Conservation (phyloP, 148 eudicot species). For the Camellia granthamiana region DNA sequence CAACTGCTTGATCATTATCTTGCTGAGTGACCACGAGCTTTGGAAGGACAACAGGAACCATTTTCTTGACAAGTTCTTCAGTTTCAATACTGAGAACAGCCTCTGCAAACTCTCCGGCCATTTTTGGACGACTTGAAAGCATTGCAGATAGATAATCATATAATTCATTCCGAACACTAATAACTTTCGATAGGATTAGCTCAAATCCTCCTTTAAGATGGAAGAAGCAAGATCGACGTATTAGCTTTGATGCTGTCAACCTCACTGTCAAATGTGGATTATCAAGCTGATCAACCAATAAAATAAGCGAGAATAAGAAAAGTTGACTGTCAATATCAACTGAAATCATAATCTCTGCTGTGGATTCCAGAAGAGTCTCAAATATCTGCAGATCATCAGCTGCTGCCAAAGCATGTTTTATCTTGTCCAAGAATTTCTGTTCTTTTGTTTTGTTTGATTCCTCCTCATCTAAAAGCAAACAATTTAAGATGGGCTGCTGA, state of each 20-base stretch:
- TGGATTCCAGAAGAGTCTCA: conserved; percentile 70
- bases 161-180: conserved; percentile 56
- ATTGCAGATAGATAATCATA: conserved; percentile 67
- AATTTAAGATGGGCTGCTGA: conserved; percentile 44
- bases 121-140: conserved; percentile 55
- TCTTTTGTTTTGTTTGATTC: conserved; percentile 40
- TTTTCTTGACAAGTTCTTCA: conserved; percentile 60
- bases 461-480: conserved; percentile 54
- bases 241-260: conserved; percentile 68
- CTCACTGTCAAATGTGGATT: conserved; percentile 62
- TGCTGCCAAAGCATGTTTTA: conserved; percentile 61
- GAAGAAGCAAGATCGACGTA: conserved; percentile 56
- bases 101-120: conserved; percentile 84
- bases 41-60: conserved; percentile 90
- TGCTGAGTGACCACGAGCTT: conserved; percentile 68
- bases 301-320: conserved; percentile 60
- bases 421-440: conserved; percentile 58
- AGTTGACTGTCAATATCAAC: conserved; percentile 61
- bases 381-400: conserved; percentile 62
- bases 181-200: conserved; percentile 51
- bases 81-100: conserved; percentile 66
- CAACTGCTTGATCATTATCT: conserved; percentile 52
- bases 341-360: conserved; percentile 69
- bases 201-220: conserved; percentile 76
- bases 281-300: conserved; percentile 89